Percentiles rank a stretch among this genome's conserved stretches.
Evolutionary conservation across 192 early-diverging fungal species (phyloP).

Genomic region (Coemansia reversa): DNA sequence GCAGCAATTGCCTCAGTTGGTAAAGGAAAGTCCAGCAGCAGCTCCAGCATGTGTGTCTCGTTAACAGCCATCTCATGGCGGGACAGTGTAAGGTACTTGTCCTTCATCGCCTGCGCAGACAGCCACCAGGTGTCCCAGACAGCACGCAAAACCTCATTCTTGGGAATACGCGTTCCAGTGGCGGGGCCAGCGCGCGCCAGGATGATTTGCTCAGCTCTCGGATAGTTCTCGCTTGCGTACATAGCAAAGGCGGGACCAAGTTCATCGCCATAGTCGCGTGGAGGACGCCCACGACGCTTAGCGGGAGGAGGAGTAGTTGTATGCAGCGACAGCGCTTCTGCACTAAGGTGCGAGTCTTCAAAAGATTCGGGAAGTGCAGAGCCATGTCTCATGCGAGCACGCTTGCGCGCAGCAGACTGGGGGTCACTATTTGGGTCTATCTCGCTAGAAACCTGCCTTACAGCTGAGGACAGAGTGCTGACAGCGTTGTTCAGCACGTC

Average conservation of each 20-base stretch:
- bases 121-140: conserved; percentile 53
- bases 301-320: conserved; percentile 26
- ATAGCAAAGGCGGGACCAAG: conserved; percentile 51
- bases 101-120: conserved; percentile 41
- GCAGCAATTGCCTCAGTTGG: conserved; percentile 26
- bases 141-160: conserved; percentile 39
- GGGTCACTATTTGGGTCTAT: conserved; percentile 14
- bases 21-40: conserved; percentile 47
- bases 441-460: conserved; percentile 32
- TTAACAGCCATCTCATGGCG: conserved; percentile 50
- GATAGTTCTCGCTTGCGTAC: conserved; percentile 44
- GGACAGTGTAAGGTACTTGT: conserved; percentile 42
- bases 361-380: conserved; percentile 6
- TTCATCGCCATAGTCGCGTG: conserved; percentile 54
- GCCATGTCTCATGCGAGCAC: conserved; percentile 21
- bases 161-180: conserved; percentile 7
- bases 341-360: conserved; percentile 11
- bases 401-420: conserved; percentile 28
- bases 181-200: conserved; percentile 15
- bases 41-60: conserved; percentile 47
- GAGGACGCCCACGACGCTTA: conserved; percentile 54
- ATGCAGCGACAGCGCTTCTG: conserved; percentile 12
- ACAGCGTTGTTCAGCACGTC: conserved; percentile 42
- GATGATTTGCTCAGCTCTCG: conserved; percentile 14
- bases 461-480: conserved; percentile 27